These are phyloP conservation scores for Physcomitrellopsis africana DNA, from an alignment of 225 moss, liverwort and hornwort genomes.

Conservation along the genomic window DNA sequence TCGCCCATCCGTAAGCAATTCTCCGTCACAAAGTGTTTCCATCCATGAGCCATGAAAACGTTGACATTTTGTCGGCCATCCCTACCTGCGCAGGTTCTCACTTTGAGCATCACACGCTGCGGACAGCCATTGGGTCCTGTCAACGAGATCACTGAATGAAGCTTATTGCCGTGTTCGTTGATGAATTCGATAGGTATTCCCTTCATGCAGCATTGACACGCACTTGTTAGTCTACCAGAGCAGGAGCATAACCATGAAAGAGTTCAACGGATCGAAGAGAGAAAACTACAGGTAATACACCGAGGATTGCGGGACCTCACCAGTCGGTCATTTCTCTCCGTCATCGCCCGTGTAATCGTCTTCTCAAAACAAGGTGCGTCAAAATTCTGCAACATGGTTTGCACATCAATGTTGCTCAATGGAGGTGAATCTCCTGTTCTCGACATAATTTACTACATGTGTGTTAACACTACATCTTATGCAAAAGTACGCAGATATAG, in stretches of 20 bases:
- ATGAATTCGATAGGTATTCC: slow-evolving; percentile 3
- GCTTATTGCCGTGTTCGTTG: slow-evolving; percentile 17
- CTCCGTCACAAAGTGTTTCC: slow-evolving; percentile 28
- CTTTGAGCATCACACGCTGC: slow-evolving; percentile 15
- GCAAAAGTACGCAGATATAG: background rate
- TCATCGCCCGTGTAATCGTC: slow-evolving; percentile 30
- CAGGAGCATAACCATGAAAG: slow-evolving; percentile 3
- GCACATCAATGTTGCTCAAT: slow-evolving; percentile 9
- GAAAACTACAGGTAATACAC: background rate
- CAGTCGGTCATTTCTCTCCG: background rate
- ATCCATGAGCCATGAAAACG: slow-evolving; percentile 27
- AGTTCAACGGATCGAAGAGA: background rate
- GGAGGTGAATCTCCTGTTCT: slow-evolving; percentile 20
- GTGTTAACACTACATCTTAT: background rate
- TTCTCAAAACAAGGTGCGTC: slow-evolving; percentile 28
- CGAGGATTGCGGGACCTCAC: slow-evolving; percentile 13
- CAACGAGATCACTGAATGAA: slow-evolving; percentile 29
- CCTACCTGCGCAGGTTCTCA: background rate
- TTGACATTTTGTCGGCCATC: background rate
- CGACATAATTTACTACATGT: background rate
- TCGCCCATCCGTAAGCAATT: slow-evolving; percentile 28
- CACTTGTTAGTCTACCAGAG: background rate
- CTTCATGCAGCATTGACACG: slow-evolving; percentile 17
- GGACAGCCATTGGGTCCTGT: slow-evolving; percentile 25
- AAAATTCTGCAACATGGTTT: slow-evolving; percentile 8